phyloP scores from a whole-genome alignment of 2,329 filamentous ascomycete species.

The Xylariaceae sp. region DNA sequence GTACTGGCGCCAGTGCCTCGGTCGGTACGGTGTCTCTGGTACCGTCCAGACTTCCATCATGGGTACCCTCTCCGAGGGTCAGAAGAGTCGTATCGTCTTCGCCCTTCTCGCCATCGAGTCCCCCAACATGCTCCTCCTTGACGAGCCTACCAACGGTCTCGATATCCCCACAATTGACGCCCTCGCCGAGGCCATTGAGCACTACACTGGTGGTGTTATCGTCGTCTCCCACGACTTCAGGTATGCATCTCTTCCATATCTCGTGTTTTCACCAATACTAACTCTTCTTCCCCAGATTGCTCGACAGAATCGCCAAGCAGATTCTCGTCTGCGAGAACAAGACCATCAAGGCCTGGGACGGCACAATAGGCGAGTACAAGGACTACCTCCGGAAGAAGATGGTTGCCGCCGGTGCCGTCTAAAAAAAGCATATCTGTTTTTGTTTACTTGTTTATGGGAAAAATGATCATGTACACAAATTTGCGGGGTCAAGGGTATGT shows the following conservation, averaged over 20 bases:
- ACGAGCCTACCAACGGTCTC: conserved; percentile 98
- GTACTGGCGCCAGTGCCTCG: conserved; percentile 98
- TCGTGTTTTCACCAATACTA: conserved; percentile 17
- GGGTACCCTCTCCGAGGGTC: conserved; percentile 94
- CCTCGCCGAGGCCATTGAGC: conserved; percentile 94
- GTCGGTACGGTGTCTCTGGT: conserved; percentile 86
- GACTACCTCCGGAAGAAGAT: conserved; percentile 99
- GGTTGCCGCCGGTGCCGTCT: conserved; percentile 80
- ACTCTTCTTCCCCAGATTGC: conserved; percentile 54
- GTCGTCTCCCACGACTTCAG: conserved; percentile 99
- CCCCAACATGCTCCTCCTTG: conserved; percentile 95
- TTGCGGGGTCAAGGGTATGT: too few species aligned
- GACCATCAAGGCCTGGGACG: conserved; percentile 85
- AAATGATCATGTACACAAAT: too few species aligned
- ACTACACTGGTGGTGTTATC: conserved; percentile 91
- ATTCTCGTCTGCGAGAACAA: conserved; percentile 99
- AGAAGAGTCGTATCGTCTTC: conserved; percentile 98
- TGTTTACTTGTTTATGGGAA: conserved; percentile 2
- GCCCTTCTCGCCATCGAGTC: conserved; percentile 89
- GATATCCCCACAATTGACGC: conserved; percentile 99
- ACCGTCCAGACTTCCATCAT: conserved; percentile 95
- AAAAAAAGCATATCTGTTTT: conserved; percentile 35
- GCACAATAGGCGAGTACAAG: conserved; percentile 92
- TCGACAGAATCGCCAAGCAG: conserved; percentile 99
- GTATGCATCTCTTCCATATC: conserved; percentile 47